Percentiles rank a stretch among this genome's conserved stretches.
phyloP scores from a whole-genome alignment of 495 filamentous ascomycete species.

The Pyrenula massariospora region DNA sequence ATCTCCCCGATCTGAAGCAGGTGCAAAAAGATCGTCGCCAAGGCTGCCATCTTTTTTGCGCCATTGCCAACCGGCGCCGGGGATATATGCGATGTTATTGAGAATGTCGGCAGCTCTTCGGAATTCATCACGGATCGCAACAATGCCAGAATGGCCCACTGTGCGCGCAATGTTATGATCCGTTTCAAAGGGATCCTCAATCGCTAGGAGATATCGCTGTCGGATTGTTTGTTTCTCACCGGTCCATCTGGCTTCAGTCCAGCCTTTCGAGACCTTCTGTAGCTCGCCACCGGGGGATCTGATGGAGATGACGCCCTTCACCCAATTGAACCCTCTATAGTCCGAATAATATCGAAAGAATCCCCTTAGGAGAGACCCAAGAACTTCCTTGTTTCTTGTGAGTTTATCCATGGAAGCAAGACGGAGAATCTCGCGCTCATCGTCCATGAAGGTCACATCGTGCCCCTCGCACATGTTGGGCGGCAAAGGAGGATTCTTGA shows the following conservation, averaged over 20 bases:
- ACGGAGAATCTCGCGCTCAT: constrained; percentile 47
- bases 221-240: constrained; percentile 46
- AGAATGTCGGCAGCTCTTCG: constrained; percentile 60
- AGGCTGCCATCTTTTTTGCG: constrained; percentile 5
- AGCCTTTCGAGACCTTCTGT: constrained; percentile 61
- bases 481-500: constrained; percentile 14
- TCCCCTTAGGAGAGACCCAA: constrained; percentile 55
- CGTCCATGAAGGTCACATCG: constrained; percentile 55
- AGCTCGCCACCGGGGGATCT: constrained; percentile 56
- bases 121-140: constrained; percentile 69
- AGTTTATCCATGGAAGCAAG: constrained; percentile 37
- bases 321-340: constrained; percentile 55
- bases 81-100: constrained; percentile 8
- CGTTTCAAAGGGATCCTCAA: constrained; percentile 79
- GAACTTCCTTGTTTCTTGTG: constrained; percentile 44
- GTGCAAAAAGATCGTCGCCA: constrained; percentile 15
- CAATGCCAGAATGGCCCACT: constrained; percentile 63
- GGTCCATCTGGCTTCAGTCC: constrained; percentile 57
- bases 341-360: constrained; percentile 71
- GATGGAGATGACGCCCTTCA: constrained; percentile 55
- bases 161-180: constrained; percentile 76
- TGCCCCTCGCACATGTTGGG: constrained; percentile 35
- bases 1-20: constrained; percentile 6
- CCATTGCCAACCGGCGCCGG: constrained; percentile 6
- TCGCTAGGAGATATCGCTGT: constrained; percentile 71